Base-by-base conservation (phyloP, 2,329 filamentous ascomycete genomes). In the Xylaria multiplex region DNA sequence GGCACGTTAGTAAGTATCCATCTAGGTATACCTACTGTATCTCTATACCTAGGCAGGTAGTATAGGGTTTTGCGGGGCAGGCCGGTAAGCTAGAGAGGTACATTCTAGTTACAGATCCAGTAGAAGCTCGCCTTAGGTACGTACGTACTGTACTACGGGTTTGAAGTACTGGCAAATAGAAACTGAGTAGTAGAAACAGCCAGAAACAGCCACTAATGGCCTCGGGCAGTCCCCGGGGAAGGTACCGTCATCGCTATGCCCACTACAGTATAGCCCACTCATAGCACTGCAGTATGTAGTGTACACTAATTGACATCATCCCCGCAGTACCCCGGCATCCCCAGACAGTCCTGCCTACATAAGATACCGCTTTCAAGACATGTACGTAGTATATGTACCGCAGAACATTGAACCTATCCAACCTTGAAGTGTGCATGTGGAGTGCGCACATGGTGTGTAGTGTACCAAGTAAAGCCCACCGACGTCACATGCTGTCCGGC, bases 401-500 rank as follows among this genome's bases (percentile, higher is more conserved):
- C 22, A 24, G 24, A 11, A 3, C 27, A 19, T 19, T 19, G 19
- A 35, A 2, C 32, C 32, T 35, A 35, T 35, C 35, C 11, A 27
- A 35, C 32, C 9, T 19, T 19, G 19, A 35, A 35, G 32, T 35
- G 32, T 35, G 9, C 32, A 7, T 35, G 9, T 11, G 32, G 6
- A 35, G 32, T 35, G 9, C 27, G 27, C 2, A 27, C 19, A 19
- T 19, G 19, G 27, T 27, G 27, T 27, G 32, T 35, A 35, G 32
- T 7, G 9, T 11, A 35, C 32, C 32, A 40, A 13, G 14, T 40
- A 54, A 35, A 57, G 14, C 24, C 43, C 59, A 40, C n/a, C 67
- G 73, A 74, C 73, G 73, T 74, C 73, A 74, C 70, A 62, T 54
- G 58, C 62, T 65, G 65, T 72, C 71, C 67, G 70, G 66, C 69